Base-by-base conservation (phyloP, 2,329 filamentous ascomycete species). In the Aspergillus phoenicis region DNA sequence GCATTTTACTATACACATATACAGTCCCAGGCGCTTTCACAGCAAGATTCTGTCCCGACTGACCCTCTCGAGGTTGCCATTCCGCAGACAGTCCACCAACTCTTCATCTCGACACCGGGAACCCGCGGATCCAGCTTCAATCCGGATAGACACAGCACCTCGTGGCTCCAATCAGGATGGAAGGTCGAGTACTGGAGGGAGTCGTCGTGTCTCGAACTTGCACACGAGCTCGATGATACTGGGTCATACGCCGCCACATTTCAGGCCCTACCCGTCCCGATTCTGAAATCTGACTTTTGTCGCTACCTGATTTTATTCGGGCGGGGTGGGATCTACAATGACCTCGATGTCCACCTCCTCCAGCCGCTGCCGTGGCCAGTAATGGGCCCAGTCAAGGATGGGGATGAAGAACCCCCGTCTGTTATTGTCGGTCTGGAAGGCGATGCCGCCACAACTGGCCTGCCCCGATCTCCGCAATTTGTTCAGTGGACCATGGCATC, bases 401-500 rank as follows among this genome's bases (percentile, higher is more conserved):
- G n/a, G 1, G 51, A n/a, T 22, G 51, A 33, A 6, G 20, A 24
- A n/a, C 24, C 38, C 3, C 57, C 57, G 4, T 38, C 48, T 17
- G 57, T 53, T 30, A 53, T 58, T n/a, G 41, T 58, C 11, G 57
- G 57, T 1, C 10, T 58, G 11, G 57, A 58, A 45, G 57, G 57
- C 13, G 57, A 58, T 28, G 48, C 57, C 4, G 20, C 57, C 24
- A 58, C 57, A 5, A 11, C 38, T 5, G 57, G 57, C 17, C 57
- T 58, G 4, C 57, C 57, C 8, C 57, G 57, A 15, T 53, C 57
- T n/a, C 57, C 57, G 24, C 57, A 58, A 4, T 58, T 58, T n/a
- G 57, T 58, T 13, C 57, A 58, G 38, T 58, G 57, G 57, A 58
- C 57, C 4, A 58, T 58, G 57, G 57, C 49, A 3, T 52, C 57